These are phyloP conservation scores for Casuarina cunninghamiana DNA, from an alignment of 306 rosid genomes.

Conservation along the genomic window DNA sequence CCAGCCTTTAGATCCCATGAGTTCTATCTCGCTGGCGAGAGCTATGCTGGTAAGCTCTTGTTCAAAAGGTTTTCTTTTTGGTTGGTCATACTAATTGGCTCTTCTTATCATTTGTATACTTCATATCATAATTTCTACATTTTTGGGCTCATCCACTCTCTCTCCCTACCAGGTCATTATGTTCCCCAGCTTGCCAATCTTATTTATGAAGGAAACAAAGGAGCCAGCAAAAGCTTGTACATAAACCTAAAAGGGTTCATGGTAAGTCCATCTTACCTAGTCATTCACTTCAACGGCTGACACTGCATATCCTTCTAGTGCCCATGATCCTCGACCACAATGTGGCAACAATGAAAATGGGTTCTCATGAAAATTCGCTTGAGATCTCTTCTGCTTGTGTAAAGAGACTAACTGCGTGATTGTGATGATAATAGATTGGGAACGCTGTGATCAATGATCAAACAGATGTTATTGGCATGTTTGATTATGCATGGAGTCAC, in stretches of 20 bases:
- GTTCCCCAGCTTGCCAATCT: constrained; percentile 70
- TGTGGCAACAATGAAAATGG: no score
- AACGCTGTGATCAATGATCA: constrained; percentile 50
- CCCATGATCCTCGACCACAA: no score
- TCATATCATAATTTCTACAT: no score
- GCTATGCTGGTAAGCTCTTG: constrained; percentile 54
- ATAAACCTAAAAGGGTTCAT: constrained; percentile 66
- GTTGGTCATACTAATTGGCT: not conserved
- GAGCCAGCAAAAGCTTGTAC: constrained; percentile 23
- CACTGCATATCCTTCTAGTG: no score
- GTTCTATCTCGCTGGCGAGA: constrained; percentile 68
- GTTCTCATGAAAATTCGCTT: no score
- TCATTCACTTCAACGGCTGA: no score
- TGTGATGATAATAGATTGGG: constrained; percentile 41
- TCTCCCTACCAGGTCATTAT: constrained; percentile 53
- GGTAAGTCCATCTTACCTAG: constrained; percentile 29
- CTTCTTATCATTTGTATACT: not conserved
- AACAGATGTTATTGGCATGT: constrained; percentile 43
- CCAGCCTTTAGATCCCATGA: constrained; percentile 50
- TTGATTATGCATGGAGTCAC: constrained; percentile 68
- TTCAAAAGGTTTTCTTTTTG: not conserved
- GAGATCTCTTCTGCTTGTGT: no score
- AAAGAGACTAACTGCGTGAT: not conserved
- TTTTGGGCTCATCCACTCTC: not conserved
- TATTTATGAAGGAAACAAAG: constrained; percentile 46